Percentiles rank a stretch among this genome's conserved stretches.
Conservation (phyloP, 2,329 filamentous ascomycete genomes). For the Verticillium isaacii region DNA sequence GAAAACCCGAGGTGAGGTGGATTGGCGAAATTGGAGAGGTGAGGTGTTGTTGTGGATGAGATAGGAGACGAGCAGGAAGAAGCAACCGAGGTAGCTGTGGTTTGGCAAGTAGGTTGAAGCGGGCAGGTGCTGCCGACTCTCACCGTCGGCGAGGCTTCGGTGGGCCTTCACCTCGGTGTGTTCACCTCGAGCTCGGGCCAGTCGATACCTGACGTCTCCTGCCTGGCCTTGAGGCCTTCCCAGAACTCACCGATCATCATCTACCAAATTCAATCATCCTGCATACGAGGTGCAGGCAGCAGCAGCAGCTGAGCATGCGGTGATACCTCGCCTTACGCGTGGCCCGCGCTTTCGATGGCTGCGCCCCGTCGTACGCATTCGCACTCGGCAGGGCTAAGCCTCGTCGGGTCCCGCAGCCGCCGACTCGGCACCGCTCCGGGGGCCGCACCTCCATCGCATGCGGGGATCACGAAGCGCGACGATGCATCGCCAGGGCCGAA, state of each 20-base stretch:
- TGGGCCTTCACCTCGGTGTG: neutral
- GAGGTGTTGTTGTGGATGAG: neutral
- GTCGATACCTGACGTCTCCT: too few species aligned
- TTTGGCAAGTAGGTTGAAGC: too few species aligned
- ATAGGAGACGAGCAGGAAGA: too few species aligned
- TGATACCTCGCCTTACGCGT: too few species aligned
- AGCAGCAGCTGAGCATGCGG: too few species aligned
- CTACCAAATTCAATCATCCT: too few species aligned
- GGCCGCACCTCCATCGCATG: neutral
- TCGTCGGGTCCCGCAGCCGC: neutral
- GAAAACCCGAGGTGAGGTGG: neutral
- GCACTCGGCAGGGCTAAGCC: neutral
- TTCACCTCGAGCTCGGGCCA: too few species aligned
- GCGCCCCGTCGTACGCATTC: neutral
- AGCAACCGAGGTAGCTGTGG: neutral
- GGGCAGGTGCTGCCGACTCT: neutral
- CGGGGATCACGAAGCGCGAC: too few species aligned
- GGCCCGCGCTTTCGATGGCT: neutral
- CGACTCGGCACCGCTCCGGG: neutral
- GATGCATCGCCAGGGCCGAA: too few species aligned
- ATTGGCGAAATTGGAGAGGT: neutral
- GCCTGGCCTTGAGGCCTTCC: too few species aligned
- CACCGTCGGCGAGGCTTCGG: neutral
- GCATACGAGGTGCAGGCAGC: too few species aligned
- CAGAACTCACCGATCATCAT: too few species aligned